These are phyloP conservation scores for Diaporthe ampelina DNA, from an alignment of 2,329 filamentous ascomycete genomes.

Conservation along the genomic window DNA sequence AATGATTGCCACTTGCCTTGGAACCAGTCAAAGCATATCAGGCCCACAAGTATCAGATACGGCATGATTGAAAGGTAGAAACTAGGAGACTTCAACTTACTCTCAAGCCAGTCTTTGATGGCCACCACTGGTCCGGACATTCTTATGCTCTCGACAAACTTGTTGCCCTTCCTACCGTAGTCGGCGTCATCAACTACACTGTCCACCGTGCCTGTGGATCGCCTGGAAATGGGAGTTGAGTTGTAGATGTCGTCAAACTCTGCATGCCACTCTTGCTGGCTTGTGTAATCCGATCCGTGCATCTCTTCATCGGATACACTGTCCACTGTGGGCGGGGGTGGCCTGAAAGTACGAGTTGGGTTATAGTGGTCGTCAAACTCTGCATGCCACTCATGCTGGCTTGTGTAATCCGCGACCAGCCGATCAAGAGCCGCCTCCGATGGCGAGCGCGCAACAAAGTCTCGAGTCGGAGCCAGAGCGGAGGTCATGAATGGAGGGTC, in stretches of 20 bases:
- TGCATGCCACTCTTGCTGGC: no score
- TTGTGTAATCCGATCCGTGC: no score
- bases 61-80: neutral
- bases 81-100: neutral
- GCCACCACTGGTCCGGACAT: no score
- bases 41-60: no score
- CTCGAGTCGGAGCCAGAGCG: neutral
- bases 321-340: no score
- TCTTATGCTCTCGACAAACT: constrained; percentile 1
- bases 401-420: neutral
- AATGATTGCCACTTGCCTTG: no score
- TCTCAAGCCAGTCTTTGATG: neutral
- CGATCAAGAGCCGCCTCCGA: neutral
- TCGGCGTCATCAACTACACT: neutral
- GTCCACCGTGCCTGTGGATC: neutral
- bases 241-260: no score
- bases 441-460: neutral
- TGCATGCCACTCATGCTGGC: neutral
- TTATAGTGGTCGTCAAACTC: neutral
- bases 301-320: no score
- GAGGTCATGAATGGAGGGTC: neutral
- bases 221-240: neutral
- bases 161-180: constrained; percentile 13
- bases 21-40: no score
- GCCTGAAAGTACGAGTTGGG: no score